Base-by-base conservation (phyloP, 176 grass and related monocot species). In the Carex kokanica region DNA sequence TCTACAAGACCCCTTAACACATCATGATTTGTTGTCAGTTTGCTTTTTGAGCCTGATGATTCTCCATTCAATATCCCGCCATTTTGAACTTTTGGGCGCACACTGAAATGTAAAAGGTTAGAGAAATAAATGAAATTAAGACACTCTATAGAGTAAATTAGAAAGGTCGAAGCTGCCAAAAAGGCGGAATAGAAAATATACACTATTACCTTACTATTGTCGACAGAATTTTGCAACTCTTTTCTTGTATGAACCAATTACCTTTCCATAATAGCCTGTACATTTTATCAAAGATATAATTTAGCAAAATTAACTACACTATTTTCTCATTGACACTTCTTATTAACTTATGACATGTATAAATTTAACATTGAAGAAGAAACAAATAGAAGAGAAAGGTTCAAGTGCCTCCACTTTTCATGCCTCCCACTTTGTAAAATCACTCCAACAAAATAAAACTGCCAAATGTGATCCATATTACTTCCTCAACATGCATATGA, bases 211-310 rank as follows among this genome's bases (percentile, higher is more conserved):
- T 93, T 85, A 95, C 87, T 86, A 98, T 81, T 18, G 84, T 49
- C 55, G 89, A 91, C 74, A 98, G 90, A 90, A 98, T 90, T 81
- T 93, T 95, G 62, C 91, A 91, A 78, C 89, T 90, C 86, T 93
- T 98, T 84, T 98, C 96, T 89, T 98, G 89, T 75, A 98, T 86
- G 9, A 98, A 95, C 96, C 92, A 95, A 79, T 93, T 95, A 23
- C 88, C 89, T 87, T 93, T 94, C 87, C 83, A 94, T 31, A 98
- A 80, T 86, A 91, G 86, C 69, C 93, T 98, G 91, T 74, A 85
- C 83, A 89, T 67, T 31, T 53, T 82, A 82, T 43, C 16, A 51
- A 17, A 54, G 24, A 56, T 16, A 29, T 78, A 17, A 75, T 23
- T 55, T 68, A 3, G 4, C 6, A 21, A 57, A 57, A 57, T 57